Evolutionary conservation across 1,139 yeast species (phyloP).

Genomic region (Hemisphaericaspora xylanilytica): DNA sequence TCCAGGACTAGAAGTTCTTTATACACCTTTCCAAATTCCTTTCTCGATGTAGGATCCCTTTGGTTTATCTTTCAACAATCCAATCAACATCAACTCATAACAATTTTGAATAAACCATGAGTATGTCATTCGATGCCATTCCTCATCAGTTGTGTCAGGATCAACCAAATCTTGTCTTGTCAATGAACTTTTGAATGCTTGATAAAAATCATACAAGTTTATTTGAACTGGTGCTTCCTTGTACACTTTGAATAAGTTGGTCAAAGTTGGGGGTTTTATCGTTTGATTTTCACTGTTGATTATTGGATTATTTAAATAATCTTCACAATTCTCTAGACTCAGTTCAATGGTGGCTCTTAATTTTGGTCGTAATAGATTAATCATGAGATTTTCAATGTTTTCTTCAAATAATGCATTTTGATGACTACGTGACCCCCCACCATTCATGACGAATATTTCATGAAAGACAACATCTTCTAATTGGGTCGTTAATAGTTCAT

Average conservation of each 20-base stretch:
- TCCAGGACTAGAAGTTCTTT: constrained; percentile 4
- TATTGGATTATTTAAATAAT: constrained; percentile 28
- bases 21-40: constrained; percentile 43
- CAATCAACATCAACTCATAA: constrained; percentile 40
- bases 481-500: constrained; percentile 19
- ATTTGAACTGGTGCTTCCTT: constrained; percentile 77
- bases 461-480: constrained; percentile 30
- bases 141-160: constrained; percentile 14
- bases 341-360: constrained; percentile 32
- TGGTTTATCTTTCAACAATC: constrained; percentile 41
- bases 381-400: constrained; percentile 39
- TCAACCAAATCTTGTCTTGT: constrained; percentile 26
- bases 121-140: constrained; percentile 45
- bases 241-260: constrained; percentile 63
- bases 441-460: constrained; percentile 40
- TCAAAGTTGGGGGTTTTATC: constrained; percentile 43
- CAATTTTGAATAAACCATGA: constrained; percentile 46
- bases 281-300: constrained; percentile 5
- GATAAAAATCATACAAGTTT: constrained; percentile 74
- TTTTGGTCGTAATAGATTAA: constrained; percentile 39
- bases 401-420: constrained; percentile 30
- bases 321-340: constrained; percentile 30
- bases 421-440: constrained; percentile 26
- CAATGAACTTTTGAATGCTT: constrained; percentile 63
- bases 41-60: constrained; percentile 47